Evolutionary conservation across 495 filamentous ascomycete genomes (phyloP).

Genomic region (Chaetomidium leptoderma): DNA sequence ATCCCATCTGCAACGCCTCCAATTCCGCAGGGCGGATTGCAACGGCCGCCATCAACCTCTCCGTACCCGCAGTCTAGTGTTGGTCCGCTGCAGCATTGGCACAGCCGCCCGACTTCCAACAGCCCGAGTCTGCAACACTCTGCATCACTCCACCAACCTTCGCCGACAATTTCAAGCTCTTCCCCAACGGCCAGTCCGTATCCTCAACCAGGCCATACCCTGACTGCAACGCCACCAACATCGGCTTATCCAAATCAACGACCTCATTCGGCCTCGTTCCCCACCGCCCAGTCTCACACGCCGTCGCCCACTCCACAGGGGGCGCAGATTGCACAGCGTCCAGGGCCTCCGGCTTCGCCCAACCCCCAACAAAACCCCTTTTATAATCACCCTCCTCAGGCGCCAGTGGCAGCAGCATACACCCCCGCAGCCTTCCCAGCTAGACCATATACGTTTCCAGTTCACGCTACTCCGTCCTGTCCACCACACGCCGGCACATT

Average conservation of each 20-base stretch:
- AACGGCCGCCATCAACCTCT: neutral
- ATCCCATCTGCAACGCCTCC: no score
- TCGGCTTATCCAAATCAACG: neutral
- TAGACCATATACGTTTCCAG: conserved; percentile 6
- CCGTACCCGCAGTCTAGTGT: neutral
- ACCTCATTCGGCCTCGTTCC: neutral
- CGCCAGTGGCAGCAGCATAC: conserved; percentile 1
- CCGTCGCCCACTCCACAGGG: neutral
- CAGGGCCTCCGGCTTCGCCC: neutral
- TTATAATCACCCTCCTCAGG: neutral
- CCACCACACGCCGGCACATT: neutral
- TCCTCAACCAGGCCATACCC: no score
- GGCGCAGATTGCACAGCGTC: neutral
- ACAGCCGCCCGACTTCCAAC: neutral
- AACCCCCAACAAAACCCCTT: neutral
- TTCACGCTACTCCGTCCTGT: neutral
- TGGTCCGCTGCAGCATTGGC: neutral
- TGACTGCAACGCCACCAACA: neutral
- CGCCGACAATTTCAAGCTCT: neutral
- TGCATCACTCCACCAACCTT: neutral
- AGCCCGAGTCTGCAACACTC: neutral
- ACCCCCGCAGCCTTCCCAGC: conserved; percentile 17
- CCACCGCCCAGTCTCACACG: neutral
- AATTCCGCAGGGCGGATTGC: no score
- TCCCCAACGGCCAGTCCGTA: no score